phyloP scores from a whole-genome alignment of 176 grass and related monocot genomes.

The Oryza meridionalis region DNA sequence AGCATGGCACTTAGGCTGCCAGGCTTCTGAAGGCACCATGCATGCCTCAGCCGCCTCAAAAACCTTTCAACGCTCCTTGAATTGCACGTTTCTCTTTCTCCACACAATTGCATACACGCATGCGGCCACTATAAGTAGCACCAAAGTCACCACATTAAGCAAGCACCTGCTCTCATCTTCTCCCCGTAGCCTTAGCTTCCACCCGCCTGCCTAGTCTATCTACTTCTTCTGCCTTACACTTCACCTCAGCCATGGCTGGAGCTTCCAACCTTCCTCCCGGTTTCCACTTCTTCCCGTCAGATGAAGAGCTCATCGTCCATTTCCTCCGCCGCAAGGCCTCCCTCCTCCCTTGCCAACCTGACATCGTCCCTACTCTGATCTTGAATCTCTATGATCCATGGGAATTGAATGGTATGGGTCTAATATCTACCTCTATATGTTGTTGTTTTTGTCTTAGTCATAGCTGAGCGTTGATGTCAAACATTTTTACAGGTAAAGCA shows the following conservation, averaged over 20 bases:
- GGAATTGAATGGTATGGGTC: conserved; percentile 72
- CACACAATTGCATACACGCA: conserved; percentile 35
- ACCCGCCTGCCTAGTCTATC: conserved; percentile 23
- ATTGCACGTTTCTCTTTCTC: conserved; percentile 43
- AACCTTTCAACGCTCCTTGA: conserved; percentile 52
- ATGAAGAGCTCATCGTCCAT: conserved; percentile 86
- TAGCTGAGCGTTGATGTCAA: not conserved
- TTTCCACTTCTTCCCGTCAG: conserved; percentile 93
- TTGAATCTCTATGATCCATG: conserved; percentile 73
- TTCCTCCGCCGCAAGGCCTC: conserved; percentile 82
- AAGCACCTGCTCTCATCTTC: conserved; percentile 39
- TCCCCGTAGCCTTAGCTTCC: conserved; percentile 33
- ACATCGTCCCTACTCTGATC: conserved; percentile 72
- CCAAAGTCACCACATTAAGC: conserved; percentile 51
- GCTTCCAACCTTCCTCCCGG: conserved; percentile 77
- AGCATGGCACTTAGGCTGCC: conserved; percentile 44
- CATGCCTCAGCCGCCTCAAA: conserved; percentile 54
- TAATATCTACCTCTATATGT: conserved; percentile 5
- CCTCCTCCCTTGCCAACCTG: conserved; percentile 63
- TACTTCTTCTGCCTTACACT: conserved; percentile 40
- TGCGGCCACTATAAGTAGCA: conserved; percentile 54
- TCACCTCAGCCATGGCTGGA: conserved; percentile 55
- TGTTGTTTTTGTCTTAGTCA: not conserved
- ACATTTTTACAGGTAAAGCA: conserved; percentile 71
- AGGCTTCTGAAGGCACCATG: conserved; percentile 42